Evolutionary conservation across 148 eudicot species (phyloP), one percentile per base, ranked within the genome.

Genomic region (Rhododendron vialii): DNA sequence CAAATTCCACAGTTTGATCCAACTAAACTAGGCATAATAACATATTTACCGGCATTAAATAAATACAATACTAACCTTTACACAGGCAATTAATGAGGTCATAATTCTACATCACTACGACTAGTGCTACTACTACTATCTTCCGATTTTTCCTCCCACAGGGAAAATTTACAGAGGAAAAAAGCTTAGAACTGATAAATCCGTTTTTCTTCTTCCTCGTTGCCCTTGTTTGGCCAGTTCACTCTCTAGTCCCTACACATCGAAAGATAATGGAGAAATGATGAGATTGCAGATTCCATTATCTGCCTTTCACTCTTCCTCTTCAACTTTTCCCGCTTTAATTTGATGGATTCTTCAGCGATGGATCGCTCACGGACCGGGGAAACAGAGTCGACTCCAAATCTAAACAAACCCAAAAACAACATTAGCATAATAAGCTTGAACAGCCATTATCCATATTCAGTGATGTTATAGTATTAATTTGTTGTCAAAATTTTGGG

Each of bases 341-440:
- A 6, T 15, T 80, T 20, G 36, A 20, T 36, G 47, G 81, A 82
- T 86, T 81, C 85, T 73, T 86, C 87, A 22, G 78, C 41, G 84
- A 83, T 35, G 92, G 90, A 20, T 92, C 92, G 28, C 91, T 89
- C 84, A 77, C 88, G 8, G 91, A 90, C 79, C 89, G 82, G 53
- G 88, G 59, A 22, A 87, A 45, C n/a, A 59, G 80, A 78, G 92
- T 45, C 65, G 85, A 76, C 26, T 85, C 92, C 53, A 81, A 28
- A 75, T 45, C 84, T 71, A 12, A 45, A 69, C 13, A 65, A 30
- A 24, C 30, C 22, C 22, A 63, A 71, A 12, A 69, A 26, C 38
- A 26, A 18, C 20, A 17, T 55, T 18, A 55, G 22, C 61, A 17
- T 15, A 36, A 36, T 36, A 17, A 55, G 61, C 61, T 55, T 17